Conservation (phyloP, 176 grass and related monocot species). For the Oropetium thomaeum region DNA sequence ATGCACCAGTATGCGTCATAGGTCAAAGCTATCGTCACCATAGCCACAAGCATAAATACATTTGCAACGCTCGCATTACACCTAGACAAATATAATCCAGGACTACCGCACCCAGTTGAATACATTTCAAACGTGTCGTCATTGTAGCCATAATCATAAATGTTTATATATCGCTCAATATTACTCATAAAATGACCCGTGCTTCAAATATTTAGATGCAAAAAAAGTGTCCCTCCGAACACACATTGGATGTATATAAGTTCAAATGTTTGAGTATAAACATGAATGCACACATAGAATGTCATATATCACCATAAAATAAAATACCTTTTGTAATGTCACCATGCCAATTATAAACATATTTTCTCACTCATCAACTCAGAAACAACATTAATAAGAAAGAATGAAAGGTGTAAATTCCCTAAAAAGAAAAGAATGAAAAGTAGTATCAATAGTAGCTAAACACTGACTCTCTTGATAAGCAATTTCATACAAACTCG, state of each 20-base stretch:
- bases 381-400: background rate
- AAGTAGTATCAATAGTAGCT: background rate
- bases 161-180: background rate
- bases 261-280: background rate
- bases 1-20: background rate
- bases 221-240: too few relatives aligned
- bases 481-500: rapidly evolving
- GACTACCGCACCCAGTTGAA: background rate
- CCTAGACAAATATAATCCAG: background rate
- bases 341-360: background rate
- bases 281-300: background rate
- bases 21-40: too few relatives aligned
- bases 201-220: too few relatives aligned
- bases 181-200: background rate
- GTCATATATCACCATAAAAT: background rate
- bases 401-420: too few relatives aligned
- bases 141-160: background rate
- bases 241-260: background rate
- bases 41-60: too few relatives aligned
- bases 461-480: background rate
- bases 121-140: background rate
- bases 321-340: background rate
- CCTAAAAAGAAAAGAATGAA: too few relatives aligned
- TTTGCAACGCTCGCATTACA: too few relatives aligned
- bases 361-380: background rate